Evolutionary conservation across 495 filamentous ascomycete species (phyloP), one percentile per base, ranked within the genome.

Genomic region (Pseudotulostoma volvatum): DNA sequence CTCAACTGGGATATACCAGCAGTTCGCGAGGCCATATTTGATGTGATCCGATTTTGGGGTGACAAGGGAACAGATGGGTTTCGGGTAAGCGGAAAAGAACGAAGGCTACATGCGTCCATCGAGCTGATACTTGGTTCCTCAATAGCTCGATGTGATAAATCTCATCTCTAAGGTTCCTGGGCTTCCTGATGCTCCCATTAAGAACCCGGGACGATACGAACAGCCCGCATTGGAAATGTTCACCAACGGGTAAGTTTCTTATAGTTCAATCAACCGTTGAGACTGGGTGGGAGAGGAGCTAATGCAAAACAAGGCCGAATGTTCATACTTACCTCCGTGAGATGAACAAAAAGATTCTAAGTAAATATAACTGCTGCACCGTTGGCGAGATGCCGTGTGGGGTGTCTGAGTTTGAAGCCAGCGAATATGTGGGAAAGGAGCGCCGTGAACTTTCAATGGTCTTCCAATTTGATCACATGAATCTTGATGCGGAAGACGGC

Each of bases 361-460:
- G 56, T 18, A 54, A 72, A 31, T 76, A 79, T 47, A 64, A 72
- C 35, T 60, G 66, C 5, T 61, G 79, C 41, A 73, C 73, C 0
- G 76, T 84, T 2, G 79, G 79, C 7, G 78, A 83, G 52, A 67
- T 80, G 46, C 74, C 75, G 1, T 63, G 68, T 43, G 64, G 67
- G 5, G 37, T 44, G 7, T 58, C 63, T 1, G 54, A 68, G 42
- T 49, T 60, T 31, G 61, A 76, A 42, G 63, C 73, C 5, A 52
- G 73, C 15, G 54, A 63, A 16, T 65, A 63, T 36, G 65, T 80
- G 18, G 55, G 61, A 0, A 46, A 52, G 2, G 56, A 60, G 9
- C 63, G 68, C 17, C 52, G 55, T 31, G 69, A 79, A 43, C 54
- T 80, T 13, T 64, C 61, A 51, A 81, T 81, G 76, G 57, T 76